Percentiles rank a stretch among this genome's conserved stretches.
phyloP scores from a whole-genome alignment of 768 basidiomycete genomes.

The Pisolithus sp. region DNA sequence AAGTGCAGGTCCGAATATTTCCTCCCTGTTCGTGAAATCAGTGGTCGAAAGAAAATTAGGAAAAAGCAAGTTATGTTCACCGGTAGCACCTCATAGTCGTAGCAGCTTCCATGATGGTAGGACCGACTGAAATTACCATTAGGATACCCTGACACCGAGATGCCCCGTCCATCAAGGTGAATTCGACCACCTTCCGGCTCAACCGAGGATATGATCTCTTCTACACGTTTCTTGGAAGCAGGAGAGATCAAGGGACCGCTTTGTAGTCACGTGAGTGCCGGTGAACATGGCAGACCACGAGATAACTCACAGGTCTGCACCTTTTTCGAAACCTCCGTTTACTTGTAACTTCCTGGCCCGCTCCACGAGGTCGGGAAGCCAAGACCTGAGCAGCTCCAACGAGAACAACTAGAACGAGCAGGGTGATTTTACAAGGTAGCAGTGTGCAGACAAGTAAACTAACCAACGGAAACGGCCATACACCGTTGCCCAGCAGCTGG shows the following conservation, averaged over 20 bases:
- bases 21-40: constrained; percentile 49
- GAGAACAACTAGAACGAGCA: constrained; percentile 47
- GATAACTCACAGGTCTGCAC: constrained; percentile 63
- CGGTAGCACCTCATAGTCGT: constrained; percentile 82
- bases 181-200: constrained; percentile 80
- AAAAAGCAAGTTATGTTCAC: constrained; percentile 38
- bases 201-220: constrained; percentile 65
- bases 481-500: constrained; percentile 93
- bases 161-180: constrained; percentile 75
- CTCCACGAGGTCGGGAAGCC: constrained; percentile 84
- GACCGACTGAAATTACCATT: constrained; percentile 93
- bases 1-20: constrained; percentile 93
- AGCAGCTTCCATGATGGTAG: constrained; percentile 81
- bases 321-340: constrained; percentile 84
- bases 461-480: constrained; percentile 92
- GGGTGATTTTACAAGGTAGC: not conserved
- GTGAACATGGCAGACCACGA: not conserved
- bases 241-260: constrained; percentile 82
- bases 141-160: constrained; percentile 65
- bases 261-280: constrained; percentile 1
- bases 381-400: constrained; percentile 74
- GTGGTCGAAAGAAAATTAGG: not conserved
- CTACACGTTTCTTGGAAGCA: constrained; percentile 71
- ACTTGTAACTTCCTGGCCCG: constrained; percentile 76
- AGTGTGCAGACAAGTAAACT: constrained; percentile 15